Evolutionary conservation across 345 rosid genomes (phyloP).

Genomic region (Citropsis articulata): DNA sequence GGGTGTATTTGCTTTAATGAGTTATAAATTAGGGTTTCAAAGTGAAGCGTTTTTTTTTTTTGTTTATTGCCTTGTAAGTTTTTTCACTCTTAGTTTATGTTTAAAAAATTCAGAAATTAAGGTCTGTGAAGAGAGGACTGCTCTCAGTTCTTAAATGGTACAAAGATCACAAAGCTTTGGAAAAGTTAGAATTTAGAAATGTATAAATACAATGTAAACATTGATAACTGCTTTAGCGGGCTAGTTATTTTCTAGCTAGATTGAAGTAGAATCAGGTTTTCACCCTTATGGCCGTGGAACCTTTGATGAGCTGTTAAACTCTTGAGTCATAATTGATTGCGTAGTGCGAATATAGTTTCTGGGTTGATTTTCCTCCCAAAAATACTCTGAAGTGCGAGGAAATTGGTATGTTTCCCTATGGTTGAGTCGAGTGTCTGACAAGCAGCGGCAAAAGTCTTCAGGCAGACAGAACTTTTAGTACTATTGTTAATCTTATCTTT

Average conservation of each 20-base stretch:
- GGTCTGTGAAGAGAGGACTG: background rate
- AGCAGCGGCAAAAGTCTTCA: background rate
- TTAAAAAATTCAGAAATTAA: background rate
- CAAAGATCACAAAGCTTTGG: background rate
- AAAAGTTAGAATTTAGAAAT: background rate
- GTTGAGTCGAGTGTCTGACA: background rate
- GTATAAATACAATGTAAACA: background rate
- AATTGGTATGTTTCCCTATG: background rate
- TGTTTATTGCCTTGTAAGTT: background rate
- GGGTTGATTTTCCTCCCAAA: background rate
- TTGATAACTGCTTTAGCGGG: background rate
- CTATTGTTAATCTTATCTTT: background rate
- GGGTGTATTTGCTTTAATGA: background rate
- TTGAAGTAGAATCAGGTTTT: background rate
- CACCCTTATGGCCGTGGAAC: background rate
- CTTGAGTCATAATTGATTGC: background rate
- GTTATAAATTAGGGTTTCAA: background rate
- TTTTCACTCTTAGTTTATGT: background rate
- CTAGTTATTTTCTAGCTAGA: background rate
- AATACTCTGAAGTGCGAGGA: background rate
- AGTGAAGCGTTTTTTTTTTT: background rate
- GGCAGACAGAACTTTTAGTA: background rate
- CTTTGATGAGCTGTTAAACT: background rate
- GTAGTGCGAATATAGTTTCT: background rate
- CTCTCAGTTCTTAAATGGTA: background rate